Conservation (phyloP, 352 stramenopile species). For the Poterioochromonas sp. region DNA sequence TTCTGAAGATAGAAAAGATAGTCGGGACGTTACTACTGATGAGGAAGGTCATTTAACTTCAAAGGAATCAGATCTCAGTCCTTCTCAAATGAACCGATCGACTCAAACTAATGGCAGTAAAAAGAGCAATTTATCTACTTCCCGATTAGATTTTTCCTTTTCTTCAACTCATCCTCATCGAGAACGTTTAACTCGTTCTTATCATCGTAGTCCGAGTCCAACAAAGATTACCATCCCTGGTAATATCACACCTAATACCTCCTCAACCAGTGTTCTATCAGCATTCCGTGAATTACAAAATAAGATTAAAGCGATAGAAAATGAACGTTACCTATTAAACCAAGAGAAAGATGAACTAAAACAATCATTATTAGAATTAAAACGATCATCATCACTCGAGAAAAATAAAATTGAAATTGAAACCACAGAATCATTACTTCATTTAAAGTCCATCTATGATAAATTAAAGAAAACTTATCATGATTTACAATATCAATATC, state of each 20-base stretch:
- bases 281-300: slow-evolving; percentile 3
- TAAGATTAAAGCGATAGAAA: neutral
- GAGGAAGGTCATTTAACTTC: no score
- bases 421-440: neutral
- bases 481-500: neutral
- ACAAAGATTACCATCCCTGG: neutral
- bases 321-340: neutral
- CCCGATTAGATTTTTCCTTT: no score
- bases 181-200: no score
- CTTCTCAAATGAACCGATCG: no score
- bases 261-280: neutral
- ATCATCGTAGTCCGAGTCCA: neutral
- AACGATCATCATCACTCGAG: neutral
- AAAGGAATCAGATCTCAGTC: no score
- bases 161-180: no score
- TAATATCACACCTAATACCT: neutral
- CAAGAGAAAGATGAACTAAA: neutral
- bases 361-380: neutral
- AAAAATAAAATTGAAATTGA: neutral
- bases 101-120: no score
- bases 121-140: no score
- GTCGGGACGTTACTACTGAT: no score
- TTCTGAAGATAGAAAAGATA: no score
- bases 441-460: neutral
- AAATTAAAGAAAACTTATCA: neutral